Evolutionary conservation across 83 land plant genomes (phyloP), one percentile per base, ranked within the genome.

Genomic region (Picea mariana): DNA sequence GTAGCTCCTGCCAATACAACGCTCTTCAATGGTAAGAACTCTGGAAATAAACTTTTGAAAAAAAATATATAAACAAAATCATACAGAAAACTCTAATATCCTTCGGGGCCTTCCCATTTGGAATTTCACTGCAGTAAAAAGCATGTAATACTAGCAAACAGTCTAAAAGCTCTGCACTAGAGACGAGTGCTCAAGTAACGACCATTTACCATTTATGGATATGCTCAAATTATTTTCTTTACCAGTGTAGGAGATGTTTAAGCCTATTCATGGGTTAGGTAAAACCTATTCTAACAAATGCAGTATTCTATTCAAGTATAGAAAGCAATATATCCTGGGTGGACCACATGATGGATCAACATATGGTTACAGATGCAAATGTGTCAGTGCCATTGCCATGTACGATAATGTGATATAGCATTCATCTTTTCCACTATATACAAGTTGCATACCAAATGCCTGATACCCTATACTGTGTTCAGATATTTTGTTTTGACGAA

Each of bases 1-100:
- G 59, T 90, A 90, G 66, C 92, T 90, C 90, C 92, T 88, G 90
- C 24, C 81, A 77, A 87, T 6, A 62, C 3, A 3, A 49, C 20
- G 5, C 52, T 75, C 59, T 21, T 16, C 13, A 75, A 47, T 15
- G 5, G 72, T 75, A 52, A 75, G 77, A 49, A 75, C n/a, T 20
- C 47, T 21, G 27, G 26, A 47, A 75, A 75, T 23, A 21, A 44
- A 15, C 13, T 49, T 75, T 47, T 1, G 15, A n/a, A 73, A 47
- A 21, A 58, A n/a, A 49, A 75, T 49, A 52, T 44, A 44, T 26
- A 9, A 47, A 47, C 5, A 11, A 75, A 75, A 0, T 75, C 24
- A 75, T 21, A 49, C 4, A 11, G 3, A 75, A 75, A 49, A 58
- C 17, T 58, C 60, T 75, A 75, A 49, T 49, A 21, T 12, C 77